Conservation (phyloP, 352 stramenopile genomes). For the Phytophthora pinifolia region DNA sequence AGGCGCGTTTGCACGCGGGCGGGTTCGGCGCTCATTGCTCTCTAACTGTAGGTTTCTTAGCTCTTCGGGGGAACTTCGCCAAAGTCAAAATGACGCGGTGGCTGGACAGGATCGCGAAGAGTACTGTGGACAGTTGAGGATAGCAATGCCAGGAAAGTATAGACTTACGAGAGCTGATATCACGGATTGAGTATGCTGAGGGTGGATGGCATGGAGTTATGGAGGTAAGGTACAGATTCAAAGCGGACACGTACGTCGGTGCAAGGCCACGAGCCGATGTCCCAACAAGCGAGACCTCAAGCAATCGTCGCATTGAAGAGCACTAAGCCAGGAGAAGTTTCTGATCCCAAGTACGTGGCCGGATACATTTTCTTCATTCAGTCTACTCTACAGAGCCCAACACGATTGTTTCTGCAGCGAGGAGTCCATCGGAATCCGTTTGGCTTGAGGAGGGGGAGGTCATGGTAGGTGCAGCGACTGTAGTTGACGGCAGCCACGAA, state of each 20-base stretch:
- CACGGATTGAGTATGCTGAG: no score
- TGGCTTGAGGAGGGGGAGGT: constrained; percentile 19
- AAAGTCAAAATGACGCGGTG: constrained; percentile 26
- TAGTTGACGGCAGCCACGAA: constrained; percentile 19
- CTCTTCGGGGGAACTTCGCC: not conserved
- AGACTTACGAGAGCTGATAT: no score
- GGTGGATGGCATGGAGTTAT: not conserved
- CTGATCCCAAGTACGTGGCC: constrained; percentile 2
- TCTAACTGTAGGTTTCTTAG: not conserved
- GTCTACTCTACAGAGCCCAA: constrained; percentile 5
- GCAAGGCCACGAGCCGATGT: not conserved
- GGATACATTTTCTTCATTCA: not conserved
- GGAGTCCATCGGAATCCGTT: constrained; percentile 16
- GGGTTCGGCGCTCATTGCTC: constrained; percentile 33
- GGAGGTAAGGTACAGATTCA: constrained; percentile 2
- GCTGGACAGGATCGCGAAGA: constrained; percentile 6
- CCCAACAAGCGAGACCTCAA: no score
- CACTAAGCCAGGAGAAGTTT: no score
- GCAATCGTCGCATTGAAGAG: no score
- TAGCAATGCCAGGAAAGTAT: no score
- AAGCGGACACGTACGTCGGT: constrained; percentile 1
- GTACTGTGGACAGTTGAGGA: not conserved
- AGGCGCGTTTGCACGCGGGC: constrained; percentile 76
- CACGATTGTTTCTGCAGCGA: no score
- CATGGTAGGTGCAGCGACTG: not conserved